Base-by-base conservation (phyloP, 202 grass and related monocot genomes). In the Carex arenaria region DNA sequence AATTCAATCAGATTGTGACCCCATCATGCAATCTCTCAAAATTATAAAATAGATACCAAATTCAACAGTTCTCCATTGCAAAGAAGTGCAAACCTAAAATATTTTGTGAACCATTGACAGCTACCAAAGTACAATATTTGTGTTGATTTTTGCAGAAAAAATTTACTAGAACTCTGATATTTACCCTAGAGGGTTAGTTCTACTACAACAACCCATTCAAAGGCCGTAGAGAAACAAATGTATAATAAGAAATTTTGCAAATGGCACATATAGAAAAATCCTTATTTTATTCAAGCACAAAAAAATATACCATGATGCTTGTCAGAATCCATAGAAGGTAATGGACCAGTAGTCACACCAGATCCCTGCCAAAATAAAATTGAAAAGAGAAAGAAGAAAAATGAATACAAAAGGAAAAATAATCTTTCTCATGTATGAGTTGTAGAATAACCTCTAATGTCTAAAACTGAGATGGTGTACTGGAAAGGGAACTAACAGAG, bases 231-330 rank as follows among this genome's bases (percentile, higher is more conserved):
- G 17, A 15, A 12, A 31, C 36, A 49, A 49, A 67, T 38, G 26
- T 12, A 34, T 30, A 67, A 28, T 42, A 18, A 66, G 13, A 60
- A 19, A 60, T 1, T 60, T 61, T 78, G 54, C 17, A 60, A 60
- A 36, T 40, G 18, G 26, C 54, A 78, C 40, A 36, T 78, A 9
- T 20, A 11, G 18, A 3, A 61, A 36, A 3, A 40, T 78, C 30
- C 31, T 60, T 36, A 2, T 60, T 60, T 38, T 60, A 19, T 18
- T 38, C 17, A 20, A 34, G 19, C 5, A 9, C n/a, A 62, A 36
- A 56, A 78, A 78, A 60, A 78, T 13, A 13, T 87, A 97, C 91
- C 90, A 55, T 84, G 52, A 87, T 79, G 65, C 87, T 94, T 92
- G 56, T 85, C 85, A 72, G 67, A 55, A 85, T 89, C 87, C 83